These are phyloP conservation scores for Agapanthus africanus DNA, from an alignment of 106 monocot genomes.

Conservation along the genomic window DNA sequence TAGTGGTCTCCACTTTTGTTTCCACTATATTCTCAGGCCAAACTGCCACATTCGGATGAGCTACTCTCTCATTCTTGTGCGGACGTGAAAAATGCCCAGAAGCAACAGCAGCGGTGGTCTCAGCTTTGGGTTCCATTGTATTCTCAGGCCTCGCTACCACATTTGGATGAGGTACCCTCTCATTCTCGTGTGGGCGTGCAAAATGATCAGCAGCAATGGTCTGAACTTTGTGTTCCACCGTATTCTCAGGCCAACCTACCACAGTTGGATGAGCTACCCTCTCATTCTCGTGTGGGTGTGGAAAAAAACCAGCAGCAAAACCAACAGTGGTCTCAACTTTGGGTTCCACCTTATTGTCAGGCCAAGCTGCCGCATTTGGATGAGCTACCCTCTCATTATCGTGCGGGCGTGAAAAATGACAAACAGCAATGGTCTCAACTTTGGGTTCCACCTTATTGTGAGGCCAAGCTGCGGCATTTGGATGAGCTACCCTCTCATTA, in stretches of 20 bases:
- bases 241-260: not conserved
- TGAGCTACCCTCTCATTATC: not conserved
- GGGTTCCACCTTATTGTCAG: constrained; percentile 3
- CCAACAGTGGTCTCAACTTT: constrained; percentile 11
- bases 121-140: not conserved
- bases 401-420: no score
- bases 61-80: not conserved
- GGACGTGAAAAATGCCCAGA: not conserved
- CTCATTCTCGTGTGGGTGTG: not conserved
- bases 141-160: not conserved
- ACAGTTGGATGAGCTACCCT: not conserved
- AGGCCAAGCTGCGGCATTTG: not conserved
- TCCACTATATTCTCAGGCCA: constrained; percentile 5
- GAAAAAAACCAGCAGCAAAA: not conserved
- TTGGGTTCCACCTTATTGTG: not conserved
- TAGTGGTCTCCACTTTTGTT: constrained; percentile 11
- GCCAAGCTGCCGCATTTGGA: not conserved
- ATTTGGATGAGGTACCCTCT: not conserved
- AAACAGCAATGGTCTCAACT: no score
- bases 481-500: not conserved
- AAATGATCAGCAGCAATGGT: no score
- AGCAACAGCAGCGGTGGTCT: not conserved
- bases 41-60: not conserved
- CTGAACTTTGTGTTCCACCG: not conserved
- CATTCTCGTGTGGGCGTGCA: no score